Percentiles rank a stretch among this genome's conserved stretches.
Conservation (phyloP, 2,329 filamentous ascomycete genomes). For the Fusarium robinianum region DNA sequence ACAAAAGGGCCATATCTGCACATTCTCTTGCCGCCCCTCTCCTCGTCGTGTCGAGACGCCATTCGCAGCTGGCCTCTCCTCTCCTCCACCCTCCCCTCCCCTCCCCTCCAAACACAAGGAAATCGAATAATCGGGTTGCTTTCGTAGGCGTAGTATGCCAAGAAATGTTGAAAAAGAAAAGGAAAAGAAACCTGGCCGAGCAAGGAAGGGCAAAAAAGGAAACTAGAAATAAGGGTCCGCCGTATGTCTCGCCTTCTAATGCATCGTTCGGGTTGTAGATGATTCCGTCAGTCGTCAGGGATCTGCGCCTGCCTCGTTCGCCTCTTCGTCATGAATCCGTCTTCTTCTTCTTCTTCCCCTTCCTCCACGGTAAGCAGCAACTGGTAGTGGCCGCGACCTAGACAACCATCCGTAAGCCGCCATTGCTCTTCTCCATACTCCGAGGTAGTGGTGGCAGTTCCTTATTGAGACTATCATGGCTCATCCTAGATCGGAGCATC, state of each 20-base stretch:
- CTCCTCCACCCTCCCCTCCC: constrained; percentile 10
- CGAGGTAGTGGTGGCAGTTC: constrained; percentile 60
- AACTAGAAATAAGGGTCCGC: constrained; percentile 28
- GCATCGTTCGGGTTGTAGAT: constrained; percentile 35
- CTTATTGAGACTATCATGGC: constrained; percentile 64
- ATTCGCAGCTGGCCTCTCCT: constrained; percentile 3
- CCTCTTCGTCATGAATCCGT: constrained; percentile 33
- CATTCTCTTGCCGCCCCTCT: constrained; percentile 19
- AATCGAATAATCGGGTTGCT: constrained; percentile 26
- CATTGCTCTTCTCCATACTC: constrained; percentile 36
- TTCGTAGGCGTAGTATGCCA: constrained; percentile 31
- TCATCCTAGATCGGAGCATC: constrained; percentile 47
- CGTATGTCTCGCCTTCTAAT: constrained; percentile 38
- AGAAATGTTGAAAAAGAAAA: constrained; percentile 24
- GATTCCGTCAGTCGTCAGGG: constrained; percentile 35
- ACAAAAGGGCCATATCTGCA: constrained; percentile 38
- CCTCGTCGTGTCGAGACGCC: constrained; percentile 6
- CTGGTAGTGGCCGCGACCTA: constrained; percentile 36
- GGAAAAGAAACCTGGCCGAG: constrained; percentile 28
- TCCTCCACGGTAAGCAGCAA: constrained; percentile 29
- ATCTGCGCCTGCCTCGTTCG: constrained; percentile 29
- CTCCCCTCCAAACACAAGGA: constrained; percentile 29
- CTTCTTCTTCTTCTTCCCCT: constrained; percentile 10
- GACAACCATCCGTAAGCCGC: constrained; percentile 39
- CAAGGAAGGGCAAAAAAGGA: constrained; percentile 18